These are phyloP conservation scores for Rubus parviflorus DNA, from an alignment of 306 rosid genomes.

Conservation along the genomic window DNA sequence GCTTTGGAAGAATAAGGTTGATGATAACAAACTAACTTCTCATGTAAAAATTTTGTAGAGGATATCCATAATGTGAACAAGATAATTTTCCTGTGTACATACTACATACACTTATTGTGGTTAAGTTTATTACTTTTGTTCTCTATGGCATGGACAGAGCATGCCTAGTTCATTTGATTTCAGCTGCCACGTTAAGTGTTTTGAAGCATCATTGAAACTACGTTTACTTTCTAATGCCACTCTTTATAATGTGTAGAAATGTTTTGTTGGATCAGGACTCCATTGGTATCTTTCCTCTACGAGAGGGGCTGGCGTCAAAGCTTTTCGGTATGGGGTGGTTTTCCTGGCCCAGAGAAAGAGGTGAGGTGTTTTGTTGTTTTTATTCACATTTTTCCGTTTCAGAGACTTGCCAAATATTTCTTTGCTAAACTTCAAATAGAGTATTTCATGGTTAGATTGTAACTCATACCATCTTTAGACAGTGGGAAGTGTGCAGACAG, in stretches of 20 bases:
- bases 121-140: not conserved
- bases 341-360: constrained; percentile 96
- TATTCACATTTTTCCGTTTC: not conserved
- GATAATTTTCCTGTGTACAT: not conserved
- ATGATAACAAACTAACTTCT: not conserved
- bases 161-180: constrained; percentile 1
- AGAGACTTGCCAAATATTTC: not conserved
- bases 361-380: constrained; percentile 34
- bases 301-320: constrained; percentile 99
- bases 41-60: not conserved
- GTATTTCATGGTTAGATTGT: not conserved
- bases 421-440: not conserved
- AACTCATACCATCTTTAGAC: not conserved
- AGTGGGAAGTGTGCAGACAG: not conserved
- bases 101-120: too few relatives aligned
- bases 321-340: constrained; percentile 67
- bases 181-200: not conserved
- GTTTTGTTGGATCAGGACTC: constrained; percentile 61
- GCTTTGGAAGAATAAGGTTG: not conserved
- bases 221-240: not conserved
- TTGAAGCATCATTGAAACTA: not conserved
- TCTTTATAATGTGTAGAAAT: constrained; percentile 19
- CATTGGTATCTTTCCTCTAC: constrained; percentile 72
- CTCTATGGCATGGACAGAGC: not conserved
- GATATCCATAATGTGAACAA: not conserved